Evolutionary conservation across 495 filamentous ascomycete species (phyloP).

Genomic region (Aspergillus kassunensis): DNA sequence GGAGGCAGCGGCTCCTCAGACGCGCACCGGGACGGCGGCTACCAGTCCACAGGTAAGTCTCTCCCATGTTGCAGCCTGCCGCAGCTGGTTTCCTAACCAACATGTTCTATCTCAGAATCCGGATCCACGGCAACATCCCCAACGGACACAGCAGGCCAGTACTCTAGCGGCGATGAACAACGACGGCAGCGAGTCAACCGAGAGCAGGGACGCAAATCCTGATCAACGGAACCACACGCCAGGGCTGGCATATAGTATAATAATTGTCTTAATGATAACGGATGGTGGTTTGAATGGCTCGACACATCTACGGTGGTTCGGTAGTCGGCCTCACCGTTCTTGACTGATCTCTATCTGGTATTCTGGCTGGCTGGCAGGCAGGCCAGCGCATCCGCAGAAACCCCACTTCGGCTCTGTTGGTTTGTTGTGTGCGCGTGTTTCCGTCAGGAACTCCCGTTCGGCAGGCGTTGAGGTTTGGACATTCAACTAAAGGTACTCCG

Average conservation of each 20-base stretch:
- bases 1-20: slow-evolving; percentile 4
- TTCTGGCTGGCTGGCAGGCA: slow-evolving; percentile 10
- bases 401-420: slow-evolving; percentile 18
- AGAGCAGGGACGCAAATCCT: slow-evolving; percentile 16
- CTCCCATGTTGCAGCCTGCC: background rate
- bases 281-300: slow-evolving; percentile 13
- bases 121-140: slow-evolving; percentile 20
- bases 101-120: slow-evolving; percentile 13
- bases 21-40: slow-evolving; percentile 14
- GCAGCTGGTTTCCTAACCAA: slow-evolving; percentile 5
- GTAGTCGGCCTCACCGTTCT: no score
- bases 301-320: no score
- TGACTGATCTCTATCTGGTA: slow-evolving; percentile 12
- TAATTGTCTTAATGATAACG: slow-evolving; percentile 17
- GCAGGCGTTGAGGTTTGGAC: slow-evolving; percentile 11
- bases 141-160: slow-evolving; percentile 20
- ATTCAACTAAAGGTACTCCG: slow-evolving; percentile 6
- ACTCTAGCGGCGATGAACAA: slow-evolving; percentile 25
- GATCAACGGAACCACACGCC: slow-evolving; percentile 11
- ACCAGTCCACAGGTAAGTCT: slow-evolving; percentile 22
- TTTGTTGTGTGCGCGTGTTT: slow-evolving; percentile 13
- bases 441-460: slow-evolving; percentile 1
- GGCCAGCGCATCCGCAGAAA: slow-evolving; percentile 20
- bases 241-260: slow-evolving; percentile 15
- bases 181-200: slow-evolving; percentile 6